These are phyloP conservation scores for Phialemonium atrogriseum DNA, from an alignment of 2,329 filamentous ascomycete species.

Conservation along the genomic window DNA sequence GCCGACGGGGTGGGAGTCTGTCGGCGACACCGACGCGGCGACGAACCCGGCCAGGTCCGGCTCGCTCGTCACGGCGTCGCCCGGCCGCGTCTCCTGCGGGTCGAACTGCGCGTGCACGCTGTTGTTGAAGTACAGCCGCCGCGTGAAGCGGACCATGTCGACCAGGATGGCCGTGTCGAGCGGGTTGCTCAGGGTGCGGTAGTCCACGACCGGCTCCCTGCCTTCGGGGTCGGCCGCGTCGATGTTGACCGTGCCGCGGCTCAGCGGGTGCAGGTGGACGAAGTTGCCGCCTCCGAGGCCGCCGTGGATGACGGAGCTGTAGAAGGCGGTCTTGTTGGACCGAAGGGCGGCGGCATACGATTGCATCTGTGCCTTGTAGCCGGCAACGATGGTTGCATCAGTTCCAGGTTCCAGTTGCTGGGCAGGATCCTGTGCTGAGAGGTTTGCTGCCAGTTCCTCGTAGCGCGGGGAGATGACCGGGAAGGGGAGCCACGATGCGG, in stretches of 20 bases:
- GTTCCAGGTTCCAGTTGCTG: conserved; percentile 22
- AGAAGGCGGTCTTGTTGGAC: conserved; percentile 25
- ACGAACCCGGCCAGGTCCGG: no score
- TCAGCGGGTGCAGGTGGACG: conserved; percentile 22
- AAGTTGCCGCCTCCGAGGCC: conserved; percentile 13
- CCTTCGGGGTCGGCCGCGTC: conserved; percentile 26
- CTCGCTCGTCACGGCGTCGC: no score
- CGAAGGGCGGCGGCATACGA: conserved; percentile 24
- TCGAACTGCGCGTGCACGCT: no score
- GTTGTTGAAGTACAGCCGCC: no score
- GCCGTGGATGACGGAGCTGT: conserved; percentile 15
- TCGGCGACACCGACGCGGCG: conserved; percentile 9
- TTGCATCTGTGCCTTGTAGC: conserved; percentile 28
- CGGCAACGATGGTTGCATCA: conserved; percentile 25
- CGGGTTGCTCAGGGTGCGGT: conserved; percentile 26
- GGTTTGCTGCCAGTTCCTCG: conserved; percentile 16
- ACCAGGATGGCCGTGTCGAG: no score
- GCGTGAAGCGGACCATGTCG: no score
- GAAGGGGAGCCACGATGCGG: conserved; percentile 22
- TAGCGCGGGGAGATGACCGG: conserved; percentile 20
- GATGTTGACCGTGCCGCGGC: conserved; percentile 29
- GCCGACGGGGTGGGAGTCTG: conserved; percentile 12
- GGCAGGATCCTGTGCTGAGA: conserved; percentile 22
- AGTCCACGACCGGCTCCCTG: conserved; percentile 27
- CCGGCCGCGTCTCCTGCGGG: no score